Evolutionary conservation across 345 rosid genomes (phyloP), one percentile per base, ranked within the genome.

Genomic region (Tarenaya hassleriana): DNA sequence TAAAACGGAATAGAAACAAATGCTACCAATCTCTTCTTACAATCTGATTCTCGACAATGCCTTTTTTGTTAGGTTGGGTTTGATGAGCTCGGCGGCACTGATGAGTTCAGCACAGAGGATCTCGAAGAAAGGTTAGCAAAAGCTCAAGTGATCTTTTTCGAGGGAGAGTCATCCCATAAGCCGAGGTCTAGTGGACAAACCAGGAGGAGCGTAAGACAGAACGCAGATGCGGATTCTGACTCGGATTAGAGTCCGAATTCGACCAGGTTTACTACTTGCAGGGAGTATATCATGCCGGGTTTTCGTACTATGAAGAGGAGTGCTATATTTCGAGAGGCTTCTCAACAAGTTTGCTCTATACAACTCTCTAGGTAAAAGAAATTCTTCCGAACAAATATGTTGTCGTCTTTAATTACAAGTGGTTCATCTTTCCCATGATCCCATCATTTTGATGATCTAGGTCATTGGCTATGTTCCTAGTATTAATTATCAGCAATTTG

Each of bases 81-180:
- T 62, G 87, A 92, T 70, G 78, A 85, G 66, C 89, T 92, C 3
- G 95, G 97, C 32, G 90, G 95, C 60, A 92, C 77, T n/a, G 99
- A 92, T 51, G 97, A 83, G 48, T 92, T 92, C 63, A 78, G 77
- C 63, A 86, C 99, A 0, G 94, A 88, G 69, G 99, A 77, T 15
- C 59, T 88, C 37, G 99, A 86, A 58, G 99, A 85, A 71, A 83
- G 99, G 54, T 68, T 92, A 65, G 91, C 87, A 34, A 92, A 80
- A 73, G 83, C 94, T 41, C 88, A 86, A 54, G 88, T 92, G 24
- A 78, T 92, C 51, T 75, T 75, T 47, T 74, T 70, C 1, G 99
- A 88, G 35, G 97, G 94, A 4, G 99, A 92, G 56, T 79, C 95
- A 0, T 85, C 98, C 39, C 13, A 51, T 46, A 71, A 65, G 44